phyloP scores from a whole-genome alignment of 495 filamentous ascomycete species.

The Neurospora tetrasperma region DNA sequence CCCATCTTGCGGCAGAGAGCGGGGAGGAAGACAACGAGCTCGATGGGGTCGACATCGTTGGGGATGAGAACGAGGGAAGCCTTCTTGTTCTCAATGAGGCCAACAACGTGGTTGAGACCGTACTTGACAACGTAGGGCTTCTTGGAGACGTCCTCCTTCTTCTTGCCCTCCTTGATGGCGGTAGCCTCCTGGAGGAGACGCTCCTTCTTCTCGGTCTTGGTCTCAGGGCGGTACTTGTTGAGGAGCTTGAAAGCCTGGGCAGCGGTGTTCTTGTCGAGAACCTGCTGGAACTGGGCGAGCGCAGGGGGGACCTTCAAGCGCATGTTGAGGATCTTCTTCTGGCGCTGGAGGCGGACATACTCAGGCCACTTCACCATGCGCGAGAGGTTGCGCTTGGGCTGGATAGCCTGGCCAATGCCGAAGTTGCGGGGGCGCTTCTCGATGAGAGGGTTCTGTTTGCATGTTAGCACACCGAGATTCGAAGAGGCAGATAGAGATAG shows the following conservation, averaged over 20 bases:
- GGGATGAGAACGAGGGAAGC: conserved; percentile 93
- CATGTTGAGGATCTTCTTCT: conserved; percentile 98
- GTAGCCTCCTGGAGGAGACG: conserved; percentile 95
- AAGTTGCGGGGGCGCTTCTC: conserved; percentile 97
- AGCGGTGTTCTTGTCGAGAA: conserved; percentile 97
- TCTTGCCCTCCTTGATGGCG: conserved; percentile 94
- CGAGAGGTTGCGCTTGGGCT: conserved; percentile 92
- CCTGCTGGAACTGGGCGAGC: conserved; percentile 94
- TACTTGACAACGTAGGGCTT: conserved; percentile 99
- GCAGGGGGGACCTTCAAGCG: conserved; percentile 97
- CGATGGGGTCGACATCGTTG: conserved; percentile 99
- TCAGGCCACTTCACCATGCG: conserved; percentile 99
- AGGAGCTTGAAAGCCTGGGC: conserved; percentile 95
- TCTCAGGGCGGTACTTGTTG: conserved; percentile 99
- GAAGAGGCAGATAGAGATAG: neutral
- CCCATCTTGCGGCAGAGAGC: conserved; percentile 99
- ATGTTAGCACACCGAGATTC: conserved; percentile 23
- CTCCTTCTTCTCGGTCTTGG: conserved; percentile 99
- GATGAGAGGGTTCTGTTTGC: conserved; percentile 87
- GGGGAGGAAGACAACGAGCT: conserved; percentile 97
- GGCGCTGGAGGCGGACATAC: conserved; percentile 97
- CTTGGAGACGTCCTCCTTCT: conserved; percentile 99
- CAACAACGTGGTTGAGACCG: conserved; percentile 99
- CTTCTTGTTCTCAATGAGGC: conserved; percentile 99
- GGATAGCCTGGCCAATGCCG: conserved; percentile 98